Percentiles rank a stretch among this genome's conserved stretches.
Conservation (phyloP, 768 basidiomycete species). For the Boletellus emodensis region DNA sequence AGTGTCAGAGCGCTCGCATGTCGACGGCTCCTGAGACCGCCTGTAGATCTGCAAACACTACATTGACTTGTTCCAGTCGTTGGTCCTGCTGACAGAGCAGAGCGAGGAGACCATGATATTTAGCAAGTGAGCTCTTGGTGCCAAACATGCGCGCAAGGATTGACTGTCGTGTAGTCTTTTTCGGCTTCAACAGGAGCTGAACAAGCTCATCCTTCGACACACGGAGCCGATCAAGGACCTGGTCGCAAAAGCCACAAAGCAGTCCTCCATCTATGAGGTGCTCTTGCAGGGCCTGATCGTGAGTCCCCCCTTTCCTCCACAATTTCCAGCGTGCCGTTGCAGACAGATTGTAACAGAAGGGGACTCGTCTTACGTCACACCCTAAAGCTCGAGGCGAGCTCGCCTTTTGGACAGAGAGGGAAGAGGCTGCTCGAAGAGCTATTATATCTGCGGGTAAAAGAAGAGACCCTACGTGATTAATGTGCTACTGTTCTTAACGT, state of each 20-base stretch:
- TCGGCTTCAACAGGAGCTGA: constrained; percentile 80
- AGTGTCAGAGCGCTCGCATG: constrained; percentile 17
- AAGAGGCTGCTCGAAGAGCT: constrained; percentile 71
- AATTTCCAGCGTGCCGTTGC: not conserved
- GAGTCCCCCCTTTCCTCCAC: constrained; percentile 27
- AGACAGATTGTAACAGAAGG: constrained; percentile 42
- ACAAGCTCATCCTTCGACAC: constrained; percentile 71
- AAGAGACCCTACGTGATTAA: constrained; percentile 21
- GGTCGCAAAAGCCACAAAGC: constrained; percentile 59
- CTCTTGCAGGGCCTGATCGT: constrained; percentile 77
- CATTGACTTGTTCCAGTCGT: constrained; percentile 73
- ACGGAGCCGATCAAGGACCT: constrained; percentile 62
- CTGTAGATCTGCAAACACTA: constrained; percentile 72
- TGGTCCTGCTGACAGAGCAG: constrained; percentile 75
- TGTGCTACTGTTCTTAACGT: constrained; percentile 12
- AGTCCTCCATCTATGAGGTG: constrained; percentile 69
- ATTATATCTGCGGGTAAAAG: constrained; percentile 41
- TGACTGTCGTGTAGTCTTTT: constrained; percentile 52
- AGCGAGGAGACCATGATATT: constrained; percentile 97
- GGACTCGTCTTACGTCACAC: constrained; percentile 68
- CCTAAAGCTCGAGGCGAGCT: constrained; percentile 84
- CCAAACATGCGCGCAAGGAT: not conserved
- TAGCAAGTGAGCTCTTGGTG: constrained; percentile 62
- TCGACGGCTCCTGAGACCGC: not conserved
- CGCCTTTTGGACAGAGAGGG: constrained; percentile 80